phyloP scores from a whole-genome alignment of 129 eudicot genomes.

The Flaveria ramosissima region DNA sequence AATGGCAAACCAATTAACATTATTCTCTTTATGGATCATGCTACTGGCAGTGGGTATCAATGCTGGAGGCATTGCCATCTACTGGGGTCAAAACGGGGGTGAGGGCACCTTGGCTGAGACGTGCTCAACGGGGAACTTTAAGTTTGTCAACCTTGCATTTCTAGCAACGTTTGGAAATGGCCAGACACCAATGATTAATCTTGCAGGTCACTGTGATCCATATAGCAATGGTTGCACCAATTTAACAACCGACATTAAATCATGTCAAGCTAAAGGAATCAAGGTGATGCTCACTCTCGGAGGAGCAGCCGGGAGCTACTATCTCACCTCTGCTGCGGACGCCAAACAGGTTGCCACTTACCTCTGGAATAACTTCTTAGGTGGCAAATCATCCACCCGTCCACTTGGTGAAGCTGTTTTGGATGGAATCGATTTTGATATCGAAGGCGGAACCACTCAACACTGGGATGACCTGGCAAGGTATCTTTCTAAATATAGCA shows the following conservation, averaged over 20 bases:
- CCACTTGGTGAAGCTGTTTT: slow-evolving; percentile 40
- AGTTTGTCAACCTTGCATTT: slow-evolving; percentile 38
- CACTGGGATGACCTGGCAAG: slow-evolving; percentile 40
- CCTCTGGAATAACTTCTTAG: slow-evolving; percentile 43
- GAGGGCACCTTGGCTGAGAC: slow-evolving; percentile 42
- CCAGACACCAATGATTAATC: slow-evolving; percentile 34
- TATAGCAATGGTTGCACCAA: slow-evolving; percentile 30
- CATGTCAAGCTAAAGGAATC: slow-evolving; percentile 34
- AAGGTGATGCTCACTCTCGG: slow-evolving; percentile 39
- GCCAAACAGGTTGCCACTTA: slow-evolving; percentile 39
- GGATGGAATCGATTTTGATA: slow-evolving; percentile 47
- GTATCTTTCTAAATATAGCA: slow-evolving; percentile 26
- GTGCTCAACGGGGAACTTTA: slow-evolving; percentile 37
- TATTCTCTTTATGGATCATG: slow-evolving; percentile 17
- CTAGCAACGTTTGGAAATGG: slow-evolving; percentile 36
- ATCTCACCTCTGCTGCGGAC: slow-evolving; percentile 33
- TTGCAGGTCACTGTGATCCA: slow-evolving; percentile 44
- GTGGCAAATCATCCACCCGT: slow-evolving; percentile 35
- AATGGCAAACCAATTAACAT: slow-evolving; percentile 26
- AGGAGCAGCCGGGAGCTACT: slow-evolving; percentile 38
- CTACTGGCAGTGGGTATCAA: slow-evolving; percentile 23
- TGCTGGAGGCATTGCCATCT: slow-evolving; percentile 44
- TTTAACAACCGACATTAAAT: slow-evolving; percentile 24
- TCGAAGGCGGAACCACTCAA: slow-evolving; percentile 32
- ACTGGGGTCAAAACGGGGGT: slow-evolving; percentile 48